These are phyloP conservation scores for Papilionanthe hybrid DNA, from an alignment of 116 monocot genomes.

Conservation along the genomic window DNA sequence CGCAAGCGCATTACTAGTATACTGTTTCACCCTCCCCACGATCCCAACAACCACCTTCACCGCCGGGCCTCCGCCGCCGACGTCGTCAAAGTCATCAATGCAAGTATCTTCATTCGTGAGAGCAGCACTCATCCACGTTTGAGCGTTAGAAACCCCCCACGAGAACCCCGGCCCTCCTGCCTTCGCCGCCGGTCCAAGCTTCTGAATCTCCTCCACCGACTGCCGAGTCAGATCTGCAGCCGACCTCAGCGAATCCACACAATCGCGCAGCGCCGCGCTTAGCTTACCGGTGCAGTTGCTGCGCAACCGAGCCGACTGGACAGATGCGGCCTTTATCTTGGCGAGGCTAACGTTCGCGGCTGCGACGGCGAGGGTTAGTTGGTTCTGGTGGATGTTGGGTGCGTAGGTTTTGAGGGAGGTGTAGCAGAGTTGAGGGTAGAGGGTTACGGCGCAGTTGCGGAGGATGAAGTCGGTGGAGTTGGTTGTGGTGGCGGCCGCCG, in stretches of 20 bases:
- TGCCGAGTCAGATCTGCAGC: constrained; percentile 14
- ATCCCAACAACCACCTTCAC: neutral
- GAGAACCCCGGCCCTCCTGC: constrained; percentile 16
- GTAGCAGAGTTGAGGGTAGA: constrained; percentile 16
- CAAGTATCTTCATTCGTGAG: constrained; percentile 80
- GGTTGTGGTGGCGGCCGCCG: neutral
- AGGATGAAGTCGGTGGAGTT: constrained; percentile 9
- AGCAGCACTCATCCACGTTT: constrained; percentile 82
- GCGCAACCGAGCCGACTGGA: neutral
- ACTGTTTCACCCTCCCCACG: constrained; percentile 24
- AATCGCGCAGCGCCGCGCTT: constrained; percentile 17
- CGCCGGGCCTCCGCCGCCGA: constrained; percentile 4
- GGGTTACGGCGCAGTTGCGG: constrained; percentile 9
- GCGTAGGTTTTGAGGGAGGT: constrained; percentile 14
- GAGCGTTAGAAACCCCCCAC: constrained; percentile 58
- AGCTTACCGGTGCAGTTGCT: neutral
- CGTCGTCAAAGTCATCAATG: constrained; percentile 40
- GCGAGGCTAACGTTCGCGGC: neutral
- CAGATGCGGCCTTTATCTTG: neutral
- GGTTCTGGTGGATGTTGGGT: neutral
- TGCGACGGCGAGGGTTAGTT: neutral
- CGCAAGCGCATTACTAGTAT: constrained; percentile 65
- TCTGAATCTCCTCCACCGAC: constrained; percentile 14
- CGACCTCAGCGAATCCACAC: constrained; percentile 6
- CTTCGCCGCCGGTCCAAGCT: neutral